These are phyloP conservation scores for Hortiboletus flavorubellus DNA, from an alignment of 768 basidiomycete species.

Conservation along the genomic window DNA sequence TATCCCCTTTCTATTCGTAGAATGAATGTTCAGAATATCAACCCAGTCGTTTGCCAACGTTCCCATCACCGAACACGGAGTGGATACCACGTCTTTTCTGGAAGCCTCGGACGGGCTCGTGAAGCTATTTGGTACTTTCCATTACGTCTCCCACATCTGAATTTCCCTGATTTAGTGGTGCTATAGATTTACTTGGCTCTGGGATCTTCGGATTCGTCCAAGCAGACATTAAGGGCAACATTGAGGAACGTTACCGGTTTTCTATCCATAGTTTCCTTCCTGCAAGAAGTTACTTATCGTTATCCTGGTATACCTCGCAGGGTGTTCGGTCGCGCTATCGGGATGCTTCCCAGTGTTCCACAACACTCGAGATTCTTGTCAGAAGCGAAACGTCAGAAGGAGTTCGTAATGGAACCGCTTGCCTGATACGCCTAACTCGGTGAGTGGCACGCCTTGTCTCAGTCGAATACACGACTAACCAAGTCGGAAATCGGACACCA, in stretches of 20 bases:
- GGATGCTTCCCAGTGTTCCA: conserved; percentile 39
- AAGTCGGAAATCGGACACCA: conserved; percentile 3
- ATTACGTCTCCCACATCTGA: conserved; percentile 21
- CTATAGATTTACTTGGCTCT: conserved; percentile 61
- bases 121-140: conserved; percentile 57
- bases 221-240: conserved; percentile 64
- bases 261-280: conserved; percentile 11
- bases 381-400: conserved; percentile 43
- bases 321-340: conserved; percentile 61
- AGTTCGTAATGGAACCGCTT: conserved; percentile 51
- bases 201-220: conserved; percentile 74
- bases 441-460: conserved; percentile 32
- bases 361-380: conserved; percentile 62
- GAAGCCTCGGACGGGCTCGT: conserved; percentile 87
- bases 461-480: background rate
- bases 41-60: conserved; percentile 85
- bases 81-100: conserved; percentile 77
- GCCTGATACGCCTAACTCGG: conserved; percentile 66
- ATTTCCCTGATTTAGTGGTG: conserved; percentile 13
- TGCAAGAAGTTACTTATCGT: conserved; percentile 10
- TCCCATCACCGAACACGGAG: conserved; percentile 66
- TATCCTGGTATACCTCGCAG: conserved; percentile 34
- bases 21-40: conserved; percentile 3
- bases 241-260: conserved; percentile 43
- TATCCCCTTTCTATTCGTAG: background rate